Conservation (phyloP, 306 rosid genomes). For the Astragalus glycyphyllos region DNA sequence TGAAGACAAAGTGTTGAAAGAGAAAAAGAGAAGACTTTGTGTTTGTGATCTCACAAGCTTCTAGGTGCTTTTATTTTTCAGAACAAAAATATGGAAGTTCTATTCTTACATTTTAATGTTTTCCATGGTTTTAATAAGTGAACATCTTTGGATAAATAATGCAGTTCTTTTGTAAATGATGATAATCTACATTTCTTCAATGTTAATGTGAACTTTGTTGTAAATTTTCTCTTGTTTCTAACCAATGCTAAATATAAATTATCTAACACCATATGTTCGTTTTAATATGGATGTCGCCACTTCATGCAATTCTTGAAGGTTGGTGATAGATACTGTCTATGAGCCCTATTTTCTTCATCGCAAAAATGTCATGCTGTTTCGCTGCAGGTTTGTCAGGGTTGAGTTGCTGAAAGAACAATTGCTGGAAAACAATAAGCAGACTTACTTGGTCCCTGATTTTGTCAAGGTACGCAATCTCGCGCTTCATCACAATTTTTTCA, state of each 20-base stretch:
- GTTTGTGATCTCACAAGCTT: slow-evolving; percentile 7
- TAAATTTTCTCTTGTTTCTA: neutral
- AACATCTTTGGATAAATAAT: slow-evolving; percentile 3
- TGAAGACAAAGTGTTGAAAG: neutral
- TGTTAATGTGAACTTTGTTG: neutral
- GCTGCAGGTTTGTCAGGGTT: slow-evolving; percentile 85
- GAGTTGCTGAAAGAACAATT: slow-evolving; percentile 80
- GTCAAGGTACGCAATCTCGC: slow-evolving; percentile 71
- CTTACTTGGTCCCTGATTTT: slow-evolving; percentile 98
- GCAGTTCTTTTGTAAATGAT: slow-evolving; percentile 22
- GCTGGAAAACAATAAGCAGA: slow-evolving; percentile 85
- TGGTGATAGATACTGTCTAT: too few species aligned
- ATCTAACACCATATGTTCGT: neutral
- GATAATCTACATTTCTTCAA: slow-evolving; percentile 3
- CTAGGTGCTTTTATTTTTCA: neutral
- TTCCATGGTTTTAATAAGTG: slow-evolving; percentile 10
- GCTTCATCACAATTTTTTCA: slow-evolving; percentile 6
- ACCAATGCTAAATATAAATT: neutral
- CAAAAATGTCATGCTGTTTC: slow-evolving; percentile 29
- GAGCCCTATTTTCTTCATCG: slow-evolving; percentile 12
- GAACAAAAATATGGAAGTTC: neutral
- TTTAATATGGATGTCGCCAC: neutral
- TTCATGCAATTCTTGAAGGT: too few species aligned
- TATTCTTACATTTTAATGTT: slow-evolving; percentile 14
- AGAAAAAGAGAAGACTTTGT: neutral